Evolutionary conservation across 768 basidiomycete species (phyloP).

Genomic region (Megacollybia marginata): DNA sequence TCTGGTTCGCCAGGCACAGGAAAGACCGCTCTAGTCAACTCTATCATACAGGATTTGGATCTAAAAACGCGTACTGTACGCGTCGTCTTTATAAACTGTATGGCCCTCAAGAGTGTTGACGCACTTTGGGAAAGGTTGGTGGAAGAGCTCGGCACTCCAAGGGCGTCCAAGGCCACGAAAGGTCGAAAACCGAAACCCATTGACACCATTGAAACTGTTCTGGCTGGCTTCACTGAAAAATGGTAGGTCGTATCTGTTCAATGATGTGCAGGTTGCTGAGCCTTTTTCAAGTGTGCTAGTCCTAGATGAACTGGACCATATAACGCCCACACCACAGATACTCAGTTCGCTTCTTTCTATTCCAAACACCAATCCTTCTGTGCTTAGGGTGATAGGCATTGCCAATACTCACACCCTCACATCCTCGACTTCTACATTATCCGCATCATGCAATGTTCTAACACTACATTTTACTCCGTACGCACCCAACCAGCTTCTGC

Average conservation of each 20-base stretch:
- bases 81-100: conserved; percentile 67
- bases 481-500: conserved; percentile 59
- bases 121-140: conserved; percentile 63
- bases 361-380: conserved; percentile 42
- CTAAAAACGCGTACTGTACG: conserved; percentile 30
- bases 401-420: conserved; percentile 87
- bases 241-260: conserved; percentile 32
- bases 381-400: conserved; percentile 72
- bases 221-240: conserved; percentile 39
- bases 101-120: conserved; percentile 64
- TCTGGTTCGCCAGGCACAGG: conserved; percentile 92
- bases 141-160: conserved; percentile 39
- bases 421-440: conserved; percentile 36
- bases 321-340: conserved; percentile 51
- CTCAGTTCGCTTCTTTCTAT: conserved; percentile 63
- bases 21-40: conserved; percentile 79
- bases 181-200: conserved; percentile 38
- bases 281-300: conserved; percentile 51
- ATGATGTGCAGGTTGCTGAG: conserved; percentile 9
- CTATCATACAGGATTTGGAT: conserved; percentile 41
- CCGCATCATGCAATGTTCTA: conserved; percentile 32
- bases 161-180: conserved; percentile 25
- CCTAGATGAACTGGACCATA: conserved; percentile 84
- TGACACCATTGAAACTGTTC: conserved; percentile 37
- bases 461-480: conserved; percentile 83